A percentile compares a stretch with the other conserved stretches of the same genome.
Evolutionary conservation across 2,329 filamentous ascomycete genomes (phyloP).

Genomic region (Phoma sp.): DNA sequence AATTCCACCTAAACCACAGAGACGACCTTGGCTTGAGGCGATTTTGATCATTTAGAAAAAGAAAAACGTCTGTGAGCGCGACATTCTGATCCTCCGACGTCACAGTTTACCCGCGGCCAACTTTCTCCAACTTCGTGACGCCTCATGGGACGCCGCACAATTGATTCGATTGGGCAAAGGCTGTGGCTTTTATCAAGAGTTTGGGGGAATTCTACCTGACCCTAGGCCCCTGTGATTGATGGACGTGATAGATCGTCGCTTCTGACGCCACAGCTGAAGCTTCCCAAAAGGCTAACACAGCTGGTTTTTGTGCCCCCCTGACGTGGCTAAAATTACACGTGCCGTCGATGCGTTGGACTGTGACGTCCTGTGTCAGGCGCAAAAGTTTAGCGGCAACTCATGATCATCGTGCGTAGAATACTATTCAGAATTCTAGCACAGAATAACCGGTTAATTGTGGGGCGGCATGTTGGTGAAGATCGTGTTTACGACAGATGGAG

Average conservation of each 20-base stretch:
- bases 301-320: slow-evolving; percentile 28
- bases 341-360: slow-evolving; percentile 8
- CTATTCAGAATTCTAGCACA: slow-evolving; percentile 1
- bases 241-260: slow-evolving; percentile 7
- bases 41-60: background rate
- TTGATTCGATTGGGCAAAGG: slow-evolving; percentile 12
- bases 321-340: slow-evolving; percentile 31
- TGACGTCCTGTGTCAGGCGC: slow-evolving; percentile 21
- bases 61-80: background rate
- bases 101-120: slow-evolving; percentile 13
- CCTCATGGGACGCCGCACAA: slow-evolving; percentile 18
- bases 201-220: slow-evolving; percentile 2
- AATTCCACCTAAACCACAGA: slow-evolving; percentile 14
- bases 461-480: background rate
- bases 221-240: slow-evolving; percentile 1
- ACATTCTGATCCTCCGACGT: slow-evolving; percentile 15
- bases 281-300: too few relatives aligned
- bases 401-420: background rate
- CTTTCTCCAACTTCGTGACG: slow-evolving; percentile 3
- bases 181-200: slow-evolving; percentile 12
- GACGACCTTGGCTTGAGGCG: slow-evolving; percentile 19
- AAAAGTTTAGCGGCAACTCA: background rate
- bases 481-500: background rate
- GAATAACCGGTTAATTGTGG: background rate
- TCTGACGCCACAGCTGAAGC: slow-evolving; percentile 16